A percentile compares a stretch with the other conserved stretches of the same genome.
Conservation (phyloP, 139 green algal species). For the Pseudopediastrum boryanum region DNA sequence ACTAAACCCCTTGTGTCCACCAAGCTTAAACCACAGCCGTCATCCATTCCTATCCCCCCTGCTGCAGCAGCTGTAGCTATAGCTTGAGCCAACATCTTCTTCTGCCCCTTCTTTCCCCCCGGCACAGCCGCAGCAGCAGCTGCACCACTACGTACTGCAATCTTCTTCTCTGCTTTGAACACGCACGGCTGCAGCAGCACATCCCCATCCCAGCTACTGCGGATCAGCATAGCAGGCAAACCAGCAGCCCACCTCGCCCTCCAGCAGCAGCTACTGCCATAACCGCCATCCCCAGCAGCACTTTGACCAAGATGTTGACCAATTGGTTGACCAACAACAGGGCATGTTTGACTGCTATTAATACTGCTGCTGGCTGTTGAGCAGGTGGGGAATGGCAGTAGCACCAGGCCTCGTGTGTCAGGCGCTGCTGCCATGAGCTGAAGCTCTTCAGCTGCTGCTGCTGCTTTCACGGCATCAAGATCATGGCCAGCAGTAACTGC, state of each 20-base stretch:
- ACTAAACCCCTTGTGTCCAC: too few species aligned
- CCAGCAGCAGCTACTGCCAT: too few species aligned
- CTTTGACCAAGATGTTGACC: too few species aligned
- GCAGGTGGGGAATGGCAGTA: too few species aligned
- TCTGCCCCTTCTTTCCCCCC: neutral
- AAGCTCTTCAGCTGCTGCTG: neutral
- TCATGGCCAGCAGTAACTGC: neutral
- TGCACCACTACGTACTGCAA: neutral
- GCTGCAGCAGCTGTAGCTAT: neutral
- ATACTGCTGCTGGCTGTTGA: too few species aligned
- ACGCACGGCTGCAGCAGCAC: conserved; percentile 29
- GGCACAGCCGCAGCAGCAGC: neutral
- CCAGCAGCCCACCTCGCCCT: too few species aligned
- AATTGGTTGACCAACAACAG: too few species aligned
- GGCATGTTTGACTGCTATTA: too few species aligned
- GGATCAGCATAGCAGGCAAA: neutral
- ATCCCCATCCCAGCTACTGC: conserved; percentile 19
- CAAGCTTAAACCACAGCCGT: neutral
- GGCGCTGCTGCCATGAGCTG: conserved; percentile 26
- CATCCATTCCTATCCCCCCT: neutral
- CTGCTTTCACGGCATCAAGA: conserved; percentile 1
- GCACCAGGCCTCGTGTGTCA: conserved; percentile 8
- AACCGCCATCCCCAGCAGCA: too few species aligned
- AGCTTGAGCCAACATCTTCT: neutral
- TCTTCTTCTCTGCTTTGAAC: neutral